Evolutionary conservation across 495 filamentous ascomycete genomes (phyloP), one percentile per base, ranked within the genome.

Genomic region (Xylaria scruposa): DNA sequence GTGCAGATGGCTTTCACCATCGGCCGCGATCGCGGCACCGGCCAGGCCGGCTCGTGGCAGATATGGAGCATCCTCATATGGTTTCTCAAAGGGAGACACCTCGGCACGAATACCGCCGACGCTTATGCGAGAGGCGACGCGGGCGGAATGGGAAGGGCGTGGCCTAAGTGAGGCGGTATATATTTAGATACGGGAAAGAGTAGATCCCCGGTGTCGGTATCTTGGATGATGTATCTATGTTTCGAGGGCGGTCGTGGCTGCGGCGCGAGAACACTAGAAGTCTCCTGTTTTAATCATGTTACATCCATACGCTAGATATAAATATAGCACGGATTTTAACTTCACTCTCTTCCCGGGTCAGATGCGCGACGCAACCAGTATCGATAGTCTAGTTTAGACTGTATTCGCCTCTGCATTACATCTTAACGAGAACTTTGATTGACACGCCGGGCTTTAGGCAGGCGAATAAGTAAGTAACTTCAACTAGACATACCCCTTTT

Each of bases 21-120:
- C 56, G 88, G 88, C 1, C 78, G 75, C 63, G 72, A 76, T 42
- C 76, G 76, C 29, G 88, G 85, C 1, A 87, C 85, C 0, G 87
- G 87, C 1, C 86, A 88, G 76, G 63, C 88, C 9, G 85, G 84
- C 53, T 77, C 77, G 4, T 82, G 81, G 72, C 80, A 77, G 60
- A 66, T 81, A 2, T 88, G 81, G 70, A 78, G 82, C 17, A 81
- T 79, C 63, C 54, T 89, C 61, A 80, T 89, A 21, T 78, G 74
- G 75, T 81, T 81, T 56, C 42, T 83, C 70, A 90, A 90, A 80
- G 81, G 82, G 0, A 63, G 75, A 13, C 60, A 78, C 54, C 40
- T 83, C 40, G 78, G 78, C 46, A 82, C 78, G 10, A 68, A 80
- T 24, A 49, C 70, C 19, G 72, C 76, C 10, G 64, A 19, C 21